These are phyloP conservation scores for Bauhinia variegata DNA, from an alignment of 306 rosid species.

Conservation along the genomic window DNA sequence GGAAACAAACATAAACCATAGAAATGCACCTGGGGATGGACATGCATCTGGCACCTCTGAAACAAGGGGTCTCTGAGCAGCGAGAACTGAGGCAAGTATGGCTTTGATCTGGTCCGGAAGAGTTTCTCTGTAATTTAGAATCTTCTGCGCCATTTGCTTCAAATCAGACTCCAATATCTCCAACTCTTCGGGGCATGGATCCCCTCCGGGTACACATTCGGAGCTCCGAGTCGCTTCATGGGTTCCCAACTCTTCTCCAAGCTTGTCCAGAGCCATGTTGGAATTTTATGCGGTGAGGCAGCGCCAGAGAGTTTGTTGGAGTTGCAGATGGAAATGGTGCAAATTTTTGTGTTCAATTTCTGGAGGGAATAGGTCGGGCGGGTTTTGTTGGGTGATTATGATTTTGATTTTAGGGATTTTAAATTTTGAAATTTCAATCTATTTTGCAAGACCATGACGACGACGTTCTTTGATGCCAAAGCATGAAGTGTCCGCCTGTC, in stretches of 20 bases:
- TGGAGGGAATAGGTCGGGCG: too few relatives aligned
- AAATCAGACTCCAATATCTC: conserved; percentile 63
- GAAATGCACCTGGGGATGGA: conserved; percentile 30
- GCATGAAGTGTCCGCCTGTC: too few relatives aligned
- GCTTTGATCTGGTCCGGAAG: conserved; percentile 67
- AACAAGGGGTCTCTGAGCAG: conserved; percentile 57
- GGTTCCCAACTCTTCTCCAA: too few relatives aligned
- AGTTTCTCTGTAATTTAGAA: conserved; percentile 60
- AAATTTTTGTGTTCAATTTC: too few relatives aligned
- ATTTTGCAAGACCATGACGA: too few relatives aligned
- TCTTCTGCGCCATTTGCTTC: conserved; percentile 59
- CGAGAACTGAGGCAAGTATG: conserved; percentile 53
- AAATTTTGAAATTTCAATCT: too few relatives aligned
- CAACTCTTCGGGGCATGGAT: conserved; percentile 40
- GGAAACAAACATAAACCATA: not conserved
- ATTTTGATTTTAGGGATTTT: too few relatives aligned
- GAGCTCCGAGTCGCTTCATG: conserved; percentile 37
- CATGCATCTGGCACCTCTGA: conserved; percentile 37
- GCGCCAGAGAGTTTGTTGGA: too few relatives aligned
- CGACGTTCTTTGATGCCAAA: too few relatives aligned
- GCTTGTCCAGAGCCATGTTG: too few relatives aligned
- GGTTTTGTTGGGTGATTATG: too few relatives aligned
- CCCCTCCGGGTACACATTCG: conserved; percentile 28
- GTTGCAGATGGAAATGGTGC: too few relatives aligned
- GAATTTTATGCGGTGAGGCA: not conserved